Conservation (phyloP, 2,329 filamentous ascomycete genomes). For the Apiospora saccharicola region DNA sequence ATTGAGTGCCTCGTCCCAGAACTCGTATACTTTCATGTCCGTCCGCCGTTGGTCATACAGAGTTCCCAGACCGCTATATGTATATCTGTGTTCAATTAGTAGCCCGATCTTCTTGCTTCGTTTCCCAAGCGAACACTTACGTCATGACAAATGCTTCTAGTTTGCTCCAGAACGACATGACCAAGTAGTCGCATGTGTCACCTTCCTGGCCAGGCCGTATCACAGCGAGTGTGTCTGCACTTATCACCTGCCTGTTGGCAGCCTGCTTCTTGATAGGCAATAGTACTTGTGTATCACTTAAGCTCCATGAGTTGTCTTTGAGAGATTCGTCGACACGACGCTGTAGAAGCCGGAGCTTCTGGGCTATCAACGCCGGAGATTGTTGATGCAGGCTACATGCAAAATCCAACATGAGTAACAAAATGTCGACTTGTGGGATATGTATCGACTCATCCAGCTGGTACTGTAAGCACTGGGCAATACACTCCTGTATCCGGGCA, state of each 20-base stretch:
- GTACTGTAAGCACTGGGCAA: constrained; percentile 76
- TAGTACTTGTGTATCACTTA: constrained; percentile 56
- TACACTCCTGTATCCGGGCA: constrained; percentile 75
- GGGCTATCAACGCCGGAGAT: constrained; percentile 59
- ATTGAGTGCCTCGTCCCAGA: constrained; percentile 49
- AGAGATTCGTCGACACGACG: constrained; percentile 65
- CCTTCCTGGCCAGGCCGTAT: constrained; percentile 56
- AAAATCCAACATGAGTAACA: constrained; percentile 74
- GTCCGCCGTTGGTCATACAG: constrained; percentile 48
- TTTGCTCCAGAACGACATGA: constrained; percentile 67
- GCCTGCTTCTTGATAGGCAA: constrained; percentile 63
- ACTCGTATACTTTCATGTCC: constrained; percentile 46
- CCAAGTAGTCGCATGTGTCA: constrained; percentile 60
- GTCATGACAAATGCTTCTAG: constrained; percentile 63
- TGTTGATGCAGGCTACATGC: constrained; percentile 73
- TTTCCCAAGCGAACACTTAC: constrained; percentile 47
- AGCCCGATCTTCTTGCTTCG: constrained; percentile 24
- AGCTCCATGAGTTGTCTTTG: constrained; percentile 52
- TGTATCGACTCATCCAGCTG: constrained; percentile 71
- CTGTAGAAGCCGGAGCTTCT: constrained; percentile 71
- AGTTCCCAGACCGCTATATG: constrained; percentile 59
- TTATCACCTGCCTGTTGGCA: constrained; percentile 58
- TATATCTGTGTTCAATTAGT: constrained; percentile 51
- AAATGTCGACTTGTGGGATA: constrained; percentile 70
- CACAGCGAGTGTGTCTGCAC: constrained; percentile 63